phyloP scores from a whole-genome alignment of 2,329 filamentous ascomycete species.

The Talaromyces sp. region DNA sequence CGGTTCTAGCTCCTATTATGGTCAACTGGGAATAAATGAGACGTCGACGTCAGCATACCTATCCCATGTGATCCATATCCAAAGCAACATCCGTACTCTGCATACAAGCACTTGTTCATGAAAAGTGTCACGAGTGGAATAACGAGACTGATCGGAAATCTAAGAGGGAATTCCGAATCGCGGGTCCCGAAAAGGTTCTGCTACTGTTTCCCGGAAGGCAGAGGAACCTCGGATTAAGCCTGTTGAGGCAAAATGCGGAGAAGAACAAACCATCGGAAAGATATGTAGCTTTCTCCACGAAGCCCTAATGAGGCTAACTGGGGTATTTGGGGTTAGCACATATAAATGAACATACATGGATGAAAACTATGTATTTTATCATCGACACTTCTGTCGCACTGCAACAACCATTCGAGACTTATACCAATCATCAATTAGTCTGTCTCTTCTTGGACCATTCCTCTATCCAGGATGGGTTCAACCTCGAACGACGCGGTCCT shows the following conservation, averaged over 20 bases:
- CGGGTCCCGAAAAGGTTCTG: background rate
- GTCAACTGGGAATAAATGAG: background rate
- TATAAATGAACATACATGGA: background rate
- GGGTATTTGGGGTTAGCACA: background rate
- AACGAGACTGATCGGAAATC: background rate
- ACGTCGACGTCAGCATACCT: background rate
- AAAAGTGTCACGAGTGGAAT: background rate
- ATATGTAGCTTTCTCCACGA: background rate
- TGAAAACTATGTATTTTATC: background rate
- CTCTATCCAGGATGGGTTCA: background rate
- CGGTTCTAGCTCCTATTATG: background rate
- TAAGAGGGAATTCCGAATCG: background rate
- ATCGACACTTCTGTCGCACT: background rate
- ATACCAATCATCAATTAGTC: background rate
- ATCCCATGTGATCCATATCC: background rate
- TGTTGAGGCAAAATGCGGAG: background rate
- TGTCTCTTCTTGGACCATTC: background rate
- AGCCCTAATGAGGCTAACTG: background rate
- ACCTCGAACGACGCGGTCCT: conserved; percentile 7
- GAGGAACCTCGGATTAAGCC: background rate
- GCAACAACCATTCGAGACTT: background rate
- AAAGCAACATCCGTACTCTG: background rate
- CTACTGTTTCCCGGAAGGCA: background rate
- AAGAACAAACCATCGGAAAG: background rate
- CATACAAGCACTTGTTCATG: background rate